phyloP scores from a whole-genome alignment of 176 grass and related monocot species.

The Canna indica region DNA sequence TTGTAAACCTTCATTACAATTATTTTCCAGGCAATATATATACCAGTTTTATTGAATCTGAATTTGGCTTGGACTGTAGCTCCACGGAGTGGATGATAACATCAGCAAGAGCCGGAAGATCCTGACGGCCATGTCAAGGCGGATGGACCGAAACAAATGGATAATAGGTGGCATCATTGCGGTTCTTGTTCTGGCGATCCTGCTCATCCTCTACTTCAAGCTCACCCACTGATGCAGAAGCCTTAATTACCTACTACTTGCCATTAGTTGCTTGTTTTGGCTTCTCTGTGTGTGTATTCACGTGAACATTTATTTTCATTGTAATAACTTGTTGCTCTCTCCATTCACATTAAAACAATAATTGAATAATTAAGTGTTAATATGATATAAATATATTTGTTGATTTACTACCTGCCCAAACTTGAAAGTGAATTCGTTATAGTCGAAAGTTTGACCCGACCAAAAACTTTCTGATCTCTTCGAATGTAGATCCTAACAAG shows the following conservation, averaged over 20 bases:
- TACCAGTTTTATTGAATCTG: neutral
- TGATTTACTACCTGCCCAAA: no score
- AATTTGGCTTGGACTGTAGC: conserved; percentile 28
- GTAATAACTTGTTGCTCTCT: neutral
- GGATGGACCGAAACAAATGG: conserved; percentile 80
- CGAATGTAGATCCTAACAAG: no score
- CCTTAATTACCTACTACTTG: neutral
- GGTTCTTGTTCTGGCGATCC: conserved; percentile 46
- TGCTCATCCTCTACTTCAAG: conserved; percentile 72
- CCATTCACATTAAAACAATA: no score
- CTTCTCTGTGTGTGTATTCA: neutral
- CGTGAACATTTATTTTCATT: neutral
- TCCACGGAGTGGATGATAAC: conserved; percentile 52
- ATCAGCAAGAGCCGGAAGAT: conserved; percentile 61
- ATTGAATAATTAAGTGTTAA: no score
- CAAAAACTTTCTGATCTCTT: no score
- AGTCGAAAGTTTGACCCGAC: no score
- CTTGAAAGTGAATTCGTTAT: no score
- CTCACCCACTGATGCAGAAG: conserved; percentile 32
- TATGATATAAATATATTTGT: no score
- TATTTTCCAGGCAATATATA: no score
- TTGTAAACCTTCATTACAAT: no score
- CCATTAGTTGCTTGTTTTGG: neutral
- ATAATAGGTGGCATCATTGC: conserved; percentile 48
- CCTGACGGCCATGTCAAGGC: conserved; percentile 49